These are phyloP conservation scores for Linnemannia elongata DNA, from an alignment of 192 early-diverging fungal genomes.

Conservation along the genomic window DNA sequence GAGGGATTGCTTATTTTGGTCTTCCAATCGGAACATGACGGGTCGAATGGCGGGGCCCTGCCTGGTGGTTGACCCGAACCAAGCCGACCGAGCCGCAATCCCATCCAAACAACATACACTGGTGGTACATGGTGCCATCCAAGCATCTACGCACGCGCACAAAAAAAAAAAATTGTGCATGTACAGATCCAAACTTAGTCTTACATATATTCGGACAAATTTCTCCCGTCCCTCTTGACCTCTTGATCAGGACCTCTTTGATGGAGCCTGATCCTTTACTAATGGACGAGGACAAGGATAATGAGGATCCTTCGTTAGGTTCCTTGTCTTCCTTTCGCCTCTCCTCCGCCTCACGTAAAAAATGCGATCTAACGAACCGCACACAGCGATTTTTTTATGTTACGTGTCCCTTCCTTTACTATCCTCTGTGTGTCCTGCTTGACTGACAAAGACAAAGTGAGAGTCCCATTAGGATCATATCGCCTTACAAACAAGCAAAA, in stretches of 20 bases:
- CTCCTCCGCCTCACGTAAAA: too few relatives aligned
- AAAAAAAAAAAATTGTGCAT: not conserved
- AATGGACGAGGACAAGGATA: not conserved
- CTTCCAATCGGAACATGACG: conserved; percentile 7
- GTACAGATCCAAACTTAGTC: not conserved
- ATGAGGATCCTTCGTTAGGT: not conserved
- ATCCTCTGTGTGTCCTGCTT: not conserved
- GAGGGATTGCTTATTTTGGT: not conserved
- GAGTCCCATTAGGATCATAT: not conserved
- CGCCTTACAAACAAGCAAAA: not conserved
- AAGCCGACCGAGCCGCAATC: conserved; percentile 6
- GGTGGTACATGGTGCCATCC: not conserved
- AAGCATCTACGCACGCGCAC: not conserved
- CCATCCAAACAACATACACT: not conserved
- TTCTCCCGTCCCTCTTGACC: not conserved
- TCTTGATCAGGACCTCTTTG: not conserved
- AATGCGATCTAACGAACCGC: not conserved
- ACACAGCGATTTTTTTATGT: not conserved
- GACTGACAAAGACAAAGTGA: not conserved
- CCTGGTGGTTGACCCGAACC: not conserved
- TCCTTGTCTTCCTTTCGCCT: too few relatives aligned
- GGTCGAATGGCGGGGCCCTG: not conserved
- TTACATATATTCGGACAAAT: not conserved
- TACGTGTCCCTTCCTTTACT: not conserved
- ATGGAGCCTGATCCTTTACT: not conserved